phyloP scores from a whole-genome alignment of 768 basidiomycete genomes.

The Lyophyllum semitale region DNA sequence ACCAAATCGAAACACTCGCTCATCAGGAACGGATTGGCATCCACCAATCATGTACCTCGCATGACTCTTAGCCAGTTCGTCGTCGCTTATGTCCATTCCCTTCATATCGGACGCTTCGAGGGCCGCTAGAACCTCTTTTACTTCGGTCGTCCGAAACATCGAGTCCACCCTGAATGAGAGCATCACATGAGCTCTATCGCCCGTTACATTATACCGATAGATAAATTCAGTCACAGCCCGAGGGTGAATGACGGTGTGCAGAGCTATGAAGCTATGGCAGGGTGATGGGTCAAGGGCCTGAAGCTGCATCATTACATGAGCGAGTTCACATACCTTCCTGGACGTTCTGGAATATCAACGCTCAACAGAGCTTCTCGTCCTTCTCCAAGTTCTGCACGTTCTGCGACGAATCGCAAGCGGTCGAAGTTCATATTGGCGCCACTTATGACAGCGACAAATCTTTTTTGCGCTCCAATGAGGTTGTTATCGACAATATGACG shows the following conservation, averaged over 20 bases:
- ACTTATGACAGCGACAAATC: slow-evolving; percentile 89
- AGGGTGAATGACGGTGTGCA: slow-evolving; percentile 88
- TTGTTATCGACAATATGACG: slow-evolving; percentile 80
- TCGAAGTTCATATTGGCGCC: slow-evolving; percentile 99
- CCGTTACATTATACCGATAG: slow-evolving; percentile 80
- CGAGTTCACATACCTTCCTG: slow-evolving; percentile 70
- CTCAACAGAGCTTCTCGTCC: slow-evolving; percentile 91
- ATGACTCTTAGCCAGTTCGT: slow-evolving; percentile 95
- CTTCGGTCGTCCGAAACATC: slow-evolving; percentile 58
- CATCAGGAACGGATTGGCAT: slow-evolving; percentile 70
- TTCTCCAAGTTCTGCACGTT: slow-evolving; percentile 96
- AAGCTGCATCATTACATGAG: not conserved
- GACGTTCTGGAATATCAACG: slow-evolving; percentile 91
- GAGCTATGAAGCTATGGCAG: slow-evolving; percentile 73
- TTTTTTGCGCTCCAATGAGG: slow-evolving; percentile 80
- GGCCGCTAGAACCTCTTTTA: slow-evolving; percentile 59
- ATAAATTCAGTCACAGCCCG: slow-evolving; percentile 94
- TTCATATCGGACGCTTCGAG: slow-evolving; percentile 76
- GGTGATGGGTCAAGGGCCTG: slow-evolving; percentile 1
- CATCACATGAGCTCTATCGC: slow-evolving; percentile 80
- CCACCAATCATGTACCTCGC: slow-evolving; percentile 95
- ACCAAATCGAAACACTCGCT: slow-evolving; percentile 94
- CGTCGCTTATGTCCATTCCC: slow-evolving; percentile 87
- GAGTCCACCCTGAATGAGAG: slow-evolving; percentile 86
- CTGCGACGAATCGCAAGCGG: slow-evolving; percentile 94